phyloP scores from a whole-genome alignment of 2,329 filamentous ascomycete genomes.

The Aquanectria penicillioides region DNA sequence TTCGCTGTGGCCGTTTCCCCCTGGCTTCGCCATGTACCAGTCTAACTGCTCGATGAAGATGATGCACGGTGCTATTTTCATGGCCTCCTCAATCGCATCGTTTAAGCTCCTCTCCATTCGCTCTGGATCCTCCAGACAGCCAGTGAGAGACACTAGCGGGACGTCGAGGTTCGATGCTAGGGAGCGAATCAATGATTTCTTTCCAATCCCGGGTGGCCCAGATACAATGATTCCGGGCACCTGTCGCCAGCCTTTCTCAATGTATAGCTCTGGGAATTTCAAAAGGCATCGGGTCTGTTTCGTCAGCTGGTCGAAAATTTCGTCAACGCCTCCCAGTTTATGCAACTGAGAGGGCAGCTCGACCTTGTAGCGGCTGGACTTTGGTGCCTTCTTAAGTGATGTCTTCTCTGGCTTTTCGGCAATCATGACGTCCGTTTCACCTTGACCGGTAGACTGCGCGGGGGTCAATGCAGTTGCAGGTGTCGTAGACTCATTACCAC shows the following conservation, averaged over 20 bases:
- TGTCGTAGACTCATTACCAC: constrained; percentile 18
- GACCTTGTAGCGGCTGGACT: constrained; percentile 44
- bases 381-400: constrained; percentile 44
- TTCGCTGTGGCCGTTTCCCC: constrained; percentile 83
- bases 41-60: constrained; percentile 95
- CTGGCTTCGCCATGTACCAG: constrained; percentile 77
- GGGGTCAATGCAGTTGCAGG: constrained; percentile 32
- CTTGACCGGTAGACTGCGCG: constrained; percentile 18
- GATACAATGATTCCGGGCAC: constrained; percentile 74
- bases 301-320: constrained; percentile 37
- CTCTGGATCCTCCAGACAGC: constrained; percentile 51
- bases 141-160: constrained; percentile 70
- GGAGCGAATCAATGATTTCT: constrained; percentile 79
- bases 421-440: constrained; percentile 25
- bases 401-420: constrained; percentile 41
- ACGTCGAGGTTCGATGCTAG: constrained; percentile 78
- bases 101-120: constrained; percentile 51
- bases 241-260: constrained; percentile 23
- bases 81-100: constrained; percentile 76
- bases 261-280: constrained; percentile 34
- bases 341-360: constrained; percentile 37
- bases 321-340: constrained; percentile 44
- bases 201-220: constrained; percentile 83
- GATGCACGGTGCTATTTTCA: constrained; percentile 84
- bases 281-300: constrained; percentile 27